These are phyloP conservation scores for Spathaspora gorwiae DNA, from an alignment of 805 yeast species.

Conservation along the genomic window DNA sequence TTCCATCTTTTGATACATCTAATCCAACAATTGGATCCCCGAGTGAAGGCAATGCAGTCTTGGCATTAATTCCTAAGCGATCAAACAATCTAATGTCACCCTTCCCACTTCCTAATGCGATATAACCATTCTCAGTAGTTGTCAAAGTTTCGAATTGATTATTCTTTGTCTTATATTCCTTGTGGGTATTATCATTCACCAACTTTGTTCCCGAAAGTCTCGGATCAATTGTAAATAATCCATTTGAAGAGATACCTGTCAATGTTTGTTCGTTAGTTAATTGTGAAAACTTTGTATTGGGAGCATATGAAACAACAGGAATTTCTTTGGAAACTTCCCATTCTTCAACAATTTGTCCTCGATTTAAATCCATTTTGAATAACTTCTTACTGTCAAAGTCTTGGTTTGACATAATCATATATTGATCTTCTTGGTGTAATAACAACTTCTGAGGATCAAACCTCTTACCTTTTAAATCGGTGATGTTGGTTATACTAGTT, in stretches of 20 bases:
- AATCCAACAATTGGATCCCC: slow-evolving; percentile 70
- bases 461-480: slow-evolving; percentile 44
- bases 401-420: slow-evolving; percentile 61
- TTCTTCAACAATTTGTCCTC: slow-evolving; percentile 82
- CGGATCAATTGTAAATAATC: slow-evolving; percentile 77
- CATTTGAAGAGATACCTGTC: slow-evolving; percentile 61
- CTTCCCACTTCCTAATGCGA: slow-evolving; percentile 69
- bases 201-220: slow-evolving; percentile 55
- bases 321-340: slow-evolving; percentile 56
- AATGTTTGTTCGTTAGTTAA: slow-evolving; percentile 70
- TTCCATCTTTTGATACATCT: slow-evolving; percentile 74
- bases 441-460: slow-evolving; percentile 59
- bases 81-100: slow-evolving; percentile 79
- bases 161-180: slow-evolving; percentile 48
- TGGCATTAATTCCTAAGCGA: slow-evolving; percentile 68
- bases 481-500: slow-evolving; percentile 63
- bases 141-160: slow-evolving; percentile 54
- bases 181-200: slow-evolving; percentile 42
- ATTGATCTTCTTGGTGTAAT: slow-evolving; percentile 72
- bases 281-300: slow-evolving; percentile 71
- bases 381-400: slow-evolving; percentile 38
- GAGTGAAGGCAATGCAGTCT: slow-evolving; percentile 73
- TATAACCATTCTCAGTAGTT: slow-evolving; percentile 67
- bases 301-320: slow-evolving; percentile 57
- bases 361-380: slow-evolving; percentile 72